phyloP scores from a whole-genome alignment of 139 green algal species.

The Trebouxia sp. region DNA sequence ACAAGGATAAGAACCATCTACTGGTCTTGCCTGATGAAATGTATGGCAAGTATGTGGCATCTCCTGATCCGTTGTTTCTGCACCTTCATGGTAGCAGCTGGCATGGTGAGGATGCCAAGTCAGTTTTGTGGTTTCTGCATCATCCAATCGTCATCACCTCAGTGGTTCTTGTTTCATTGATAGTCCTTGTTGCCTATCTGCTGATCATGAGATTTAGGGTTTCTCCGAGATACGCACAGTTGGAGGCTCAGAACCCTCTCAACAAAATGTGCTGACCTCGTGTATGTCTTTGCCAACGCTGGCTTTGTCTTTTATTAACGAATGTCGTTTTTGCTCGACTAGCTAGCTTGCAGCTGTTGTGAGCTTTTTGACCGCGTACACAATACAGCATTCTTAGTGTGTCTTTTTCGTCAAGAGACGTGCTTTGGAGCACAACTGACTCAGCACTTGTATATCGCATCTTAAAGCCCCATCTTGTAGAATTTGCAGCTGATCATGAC shows the following conservation, averaged over 20 bases:
- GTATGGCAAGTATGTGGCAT: slow-evolving; percentile 59
- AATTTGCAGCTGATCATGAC: too few relatives aligned
- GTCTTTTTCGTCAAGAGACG: too few relatives aligned
- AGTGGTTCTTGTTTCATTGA: background rate
- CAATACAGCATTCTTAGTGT: too few relatives aligned
- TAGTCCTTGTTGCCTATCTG: background rate
- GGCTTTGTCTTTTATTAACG: too few relatives aligned
- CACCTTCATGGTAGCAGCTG: slow-evolving; percentile 58
- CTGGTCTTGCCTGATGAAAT: slow-evolving; percentile 40
- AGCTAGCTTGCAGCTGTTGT: too few relatives aligned
- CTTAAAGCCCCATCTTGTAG: too few relatives aligned
- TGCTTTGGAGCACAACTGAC: too few relatives aligned
- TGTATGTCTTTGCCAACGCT: too few relatives aligned
- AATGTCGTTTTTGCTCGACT: too few relatives aligned
- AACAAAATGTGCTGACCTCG: slow-evolving; percentile 29
- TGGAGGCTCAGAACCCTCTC: slow-evolving; percentile 9
- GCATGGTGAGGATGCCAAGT: slow-evolving; percentile 53
- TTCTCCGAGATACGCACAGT: background rate
- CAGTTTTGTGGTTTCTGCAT: slow-evolving; percentile 52
- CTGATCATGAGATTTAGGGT: background rate
- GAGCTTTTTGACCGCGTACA: too few relatives aligned
- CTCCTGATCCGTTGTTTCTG: slow-evolving; percentile 38
- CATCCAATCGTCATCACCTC: slow-evolving; percentile 35
- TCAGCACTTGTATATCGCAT: too few relatives aligned
- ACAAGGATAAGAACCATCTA: slow-evolving; percentile 21